phyloP scores from a whole-genome alignment of 2,329 filamentous ascomycete species.

The Aspergillus tanneri region DNA sequence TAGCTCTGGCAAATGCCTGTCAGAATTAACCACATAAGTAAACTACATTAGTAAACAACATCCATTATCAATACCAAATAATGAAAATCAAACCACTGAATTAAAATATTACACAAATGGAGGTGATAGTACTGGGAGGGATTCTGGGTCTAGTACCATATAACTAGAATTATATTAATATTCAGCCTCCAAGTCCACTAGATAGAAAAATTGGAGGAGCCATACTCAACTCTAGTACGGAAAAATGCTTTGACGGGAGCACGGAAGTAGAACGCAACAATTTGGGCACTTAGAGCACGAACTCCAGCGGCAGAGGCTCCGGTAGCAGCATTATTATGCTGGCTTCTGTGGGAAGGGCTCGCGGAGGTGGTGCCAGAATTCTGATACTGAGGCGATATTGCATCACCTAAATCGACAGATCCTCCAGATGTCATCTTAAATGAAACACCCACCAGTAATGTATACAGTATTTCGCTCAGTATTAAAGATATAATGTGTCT shows the following conservation, averaged over 20 bases:
- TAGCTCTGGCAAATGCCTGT: slow-evolving; percentile 62
- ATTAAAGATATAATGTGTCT: too few relatives aligned
- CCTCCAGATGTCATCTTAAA: slow-evolving; percentile 15
- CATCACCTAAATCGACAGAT: slow-evolving; percentile 5
- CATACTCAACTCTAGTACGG: slow-evolving; percentile 82
- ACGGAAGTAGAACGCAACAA: slow-evolving; percentile 87
- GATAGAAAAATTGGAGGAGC: neutral
- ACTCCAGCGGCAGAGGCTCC: slow-evolving; percentile 84
- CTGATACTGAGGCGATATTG: slow-evolving; percentile 22
- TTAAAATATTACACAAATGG: neutral
- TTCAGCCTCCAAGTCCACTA: neutral
- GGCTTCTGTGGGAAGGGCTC: slow-evolving; percentile 39
- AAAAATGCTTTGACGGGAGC: slow-evolving; percentile 93
- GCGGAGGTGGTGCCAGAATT: slow-evolving; percentile 21
- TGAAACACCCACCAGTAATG: slow-evolving; percentile 18
- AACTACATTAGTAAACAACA: slow-evolving; percentile 7
- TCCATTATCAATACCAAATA: neutral
- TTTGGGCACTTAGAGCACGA: slow-evolving; percentile 77
- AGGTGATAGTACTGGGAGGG: too few relatives aligned
- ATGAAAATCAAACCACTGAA: too few relatives aligned
- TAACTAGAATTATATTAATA: slow-evolving; percentile 42
- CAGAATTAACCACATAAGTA: slow-evolving; percentile 4
- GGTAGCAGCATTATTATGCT: slow-evolving; percentile 60
- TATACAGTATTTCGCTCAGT: too few relatives aligned
- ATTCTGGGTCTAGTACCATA: slow-evolving; percentile 43